Evolutionary conservation across 768 basidiomycete species (phyloP).

Genomic region (Auricularia auricula-judae): DNA sequence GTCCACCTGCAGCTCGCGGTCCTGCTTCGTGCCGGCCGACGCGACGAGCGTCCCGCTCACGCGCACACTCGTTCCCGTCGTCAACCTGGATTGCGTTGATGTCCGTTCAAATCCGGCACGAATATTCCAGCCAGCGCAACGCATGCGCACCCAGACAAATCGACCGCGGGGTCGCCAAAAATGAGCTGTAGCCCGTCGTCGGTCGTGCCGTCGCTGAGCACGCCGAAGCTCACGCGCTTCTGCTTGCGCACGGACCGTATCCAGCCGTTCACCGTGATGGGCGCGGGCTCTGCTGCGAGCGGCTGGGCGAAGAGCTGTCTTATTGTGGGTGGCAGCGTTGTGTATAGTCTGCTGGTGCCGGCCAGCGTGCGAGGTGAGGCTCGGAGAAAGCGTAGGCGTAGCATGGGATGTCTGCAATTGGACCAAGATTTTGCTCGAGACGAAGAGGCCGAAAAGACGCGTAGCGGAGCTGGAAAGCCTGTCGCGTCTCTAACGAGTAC

Average conservation of each 20-base stretch:
- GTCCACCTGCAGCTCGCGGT: conserved; percentile 40
- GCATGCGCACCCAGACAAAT: not conserved
- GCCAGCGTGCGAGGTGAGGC: too few relatives aligned
- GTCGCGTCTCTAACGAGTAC: too few relatives aligned
- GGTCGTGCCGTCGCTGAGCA: conserved; percentile 72
- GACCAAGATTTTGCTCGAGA: too few relatives aligned
- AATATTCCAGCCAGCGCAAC: not conserved
- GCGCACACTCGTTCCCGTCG: conserved; percentile 45
- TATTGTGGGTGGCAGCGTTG: not conserved
- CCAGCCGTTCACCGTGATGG: conserved; percentile 62
- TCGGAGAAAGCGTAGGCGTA: too few relatives aligned
- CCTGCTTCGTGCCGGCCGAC: conserved; percentile 41
- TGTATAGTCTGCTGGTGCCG: not conserved
- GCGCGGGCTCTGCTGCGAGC: not conserved
- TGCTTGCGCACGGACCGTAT: conserved; percentile 76
- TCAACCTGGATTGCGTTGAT: conserved; percentile 24
- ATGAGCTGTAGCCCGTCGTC: conserved; percentile 69
- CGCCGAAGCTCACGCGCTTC: conserved; percentile 80
- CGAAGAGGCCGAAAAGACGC: too few relatives aligned
- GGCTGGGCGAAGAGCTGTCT: not conserved
- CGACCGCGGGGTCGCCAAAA: conserved; percentile 32
- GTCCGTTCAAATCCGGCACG: too few relatives aligned
- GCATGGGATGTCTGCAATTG: too few relatives aligned
- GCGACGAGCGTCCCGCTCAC: conserved; percentile 34
- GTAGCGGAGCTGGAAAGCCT: too few relatives aligned